Conservation (phyloP, 495 filamentous ascomycete genomes). For the Neurospora terricola region DNA sequence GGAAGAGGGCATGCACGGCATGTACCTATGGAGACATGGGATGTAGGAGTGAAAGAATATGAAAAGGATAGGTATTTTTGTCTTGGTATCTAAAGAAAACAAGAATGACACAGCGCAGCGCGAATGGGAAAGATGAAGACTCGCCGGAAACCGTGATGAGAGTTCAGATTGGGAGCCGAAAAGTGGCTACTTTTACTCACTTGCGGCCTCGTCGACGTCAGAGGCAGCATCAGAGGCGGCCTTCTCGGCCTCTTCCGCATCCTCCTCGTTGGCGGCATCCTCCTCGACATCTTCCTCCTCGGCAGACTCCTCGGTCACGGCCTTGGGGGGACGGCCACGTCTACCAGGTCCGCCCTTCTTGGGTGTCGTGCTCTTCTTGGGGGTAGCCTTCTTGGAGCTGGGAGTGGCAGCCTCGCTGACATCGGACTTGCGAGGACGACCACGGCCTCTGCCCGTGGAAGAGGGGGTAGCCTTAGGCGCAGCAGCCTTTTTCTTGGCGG, state of each 20-base stretch:
- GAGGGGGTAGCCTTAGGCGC: not conserved
- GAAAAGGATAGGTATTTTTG: not conserved
- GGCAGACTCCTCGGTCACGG: conserved; percentile 8
- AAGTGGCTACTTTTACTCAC: conserved; percentile 7
- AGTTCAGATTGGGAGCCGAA: not conserved
- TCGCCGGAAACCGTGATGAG: not conserved
- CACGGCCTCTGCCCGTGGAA: not conserved
- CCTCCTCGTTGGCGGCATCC: conserved; percentile 1
- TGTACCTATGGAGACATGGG: not conserved
- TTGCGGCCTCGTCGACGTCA: conserved; percentile 9
- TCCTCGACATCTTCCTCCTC: conserved; percentile 12
- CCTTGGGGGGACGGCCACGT: conserved; percentile 6
- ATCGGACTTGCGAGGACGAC: not conserved
- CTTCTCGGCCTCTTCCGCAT: conserved; percentile 12
- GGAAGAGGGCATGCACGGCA: not conserved
- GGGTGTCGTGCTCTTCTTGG: not conserved
- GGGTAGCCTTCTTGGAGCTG: not conserved
- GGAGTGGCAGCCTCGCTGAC: not conserved
- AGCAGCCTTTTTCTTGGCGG: conserved; percentile 1
- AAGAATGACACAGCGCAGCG: not conserved
- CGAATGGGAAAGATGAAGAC: not conserved
- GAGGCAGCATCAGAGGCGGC: not conserved
- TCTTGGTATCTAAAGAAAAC: not conserved
- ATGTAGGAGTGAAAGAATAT: not conserved
- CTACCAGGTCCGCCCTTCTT: conserved; percentile 17